Evolutionary conservation across 2,329 filamentous ascomycete species (phyloP), one percentile per base, ranked within the genome.

Genomic region (Furcasterigmium furcatum): DNA sequence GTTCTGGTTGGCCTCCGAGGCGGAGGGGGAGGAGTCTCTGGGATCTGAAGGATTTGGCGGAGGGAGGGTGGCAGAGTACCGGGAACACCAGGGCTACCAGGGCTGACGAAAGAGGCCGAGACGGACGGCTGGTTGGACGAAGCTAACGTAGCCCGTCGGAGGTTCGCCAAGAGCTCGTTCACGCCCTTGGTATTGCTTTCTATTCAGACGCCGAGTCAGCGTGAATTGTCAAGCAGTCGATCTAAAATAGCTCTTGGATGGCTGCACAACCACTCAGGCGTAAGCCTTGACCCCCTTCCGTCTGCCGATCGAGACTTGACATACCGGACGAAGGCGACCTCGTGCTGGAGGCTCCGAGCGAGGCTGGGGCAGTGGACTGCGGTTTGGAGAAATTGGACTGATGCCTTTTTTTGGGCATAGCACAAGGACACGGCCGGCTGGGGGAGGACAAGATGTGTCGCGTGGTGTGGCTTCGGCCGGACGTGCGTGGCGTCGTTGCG

Each of bases 391-490:
- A 80, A 57, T 70, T 71, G 55, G 64, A 57, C 54, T 74, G 69
- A 46, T 77, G 74, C 63, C 78, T 72, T 73, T 83, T 84, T 71
- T 83, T 84, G 65, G 81, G 78, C 81, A 85, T 85, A 50, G 64
- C 35, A 38, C 35, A 38, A 38, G 35, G 14, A 19, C 7, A 6
- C 7, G 16, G 35, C 6, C 16, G 18, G 35, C 67, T 60, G 46
- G 42, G 45, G 43, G 44, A 53, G 44, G 49, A 46, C 18, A 19
- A 45, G 43, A 38, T 41, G 30, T 38, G 43, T 24, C 36, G 34
- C 32, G 35, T 39, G 19, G 36, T 25, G 20, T 22, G 20, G 36
- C 36, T 22, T 39, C 36, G 12, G 12, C 34, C 3, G 49, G 47
- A 40, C 25, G 22, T 42, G 34, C 12, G 29, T n/a, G 30, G 36